Percentiles rank a stretch among this genome's conserved stretches.
phyloP scores from a whole-genome alignment of 2,329 filamentous ascomycete species.

The Ilyonectria robusta region DNA sequence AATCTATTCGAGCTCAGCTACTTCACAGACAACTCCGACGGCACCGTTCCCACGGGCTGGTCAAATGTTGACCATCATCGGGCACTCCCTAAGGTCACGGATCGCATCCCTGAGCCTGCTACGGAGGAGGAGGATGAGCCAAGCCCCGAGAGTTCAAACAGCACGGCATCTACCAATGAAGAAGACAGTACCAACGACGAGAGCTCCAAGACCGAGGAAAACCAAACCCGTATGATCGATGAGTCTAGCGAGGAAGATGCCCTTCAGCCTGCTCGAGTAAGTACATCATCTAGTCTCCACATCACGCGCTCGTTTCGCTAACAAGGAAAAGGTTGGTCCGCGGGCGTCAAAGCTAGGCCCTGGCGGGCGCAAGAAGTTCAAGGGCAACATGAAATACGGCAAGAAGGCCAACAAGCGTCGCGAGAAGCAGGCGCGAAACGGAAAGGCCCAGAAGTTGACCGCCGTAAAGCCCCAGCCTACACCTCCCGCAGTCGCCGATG shows the following conservation, averaged over 20 bases:
- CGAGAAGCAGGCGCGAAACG: constrained; percentile 58
- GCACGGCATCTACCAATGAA: constrained; percentile 64
- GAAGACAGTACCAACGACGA: constrained; percentile 70
- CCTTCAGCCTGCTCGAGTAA: constrained; percentile 46
- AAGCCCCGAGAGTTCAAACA: constrained; percentile 64
- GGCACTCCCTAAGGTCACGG: constrained; percentile 67
- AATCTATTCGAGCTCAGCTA: constrained; percentile 85
- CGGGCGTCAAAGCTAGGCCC: constrained; percentile 44
- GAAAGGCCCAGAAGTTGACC: constrained; percentile 55
- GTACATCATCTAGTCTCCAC: constrained; percentile 10
- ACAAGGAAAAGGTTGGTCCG: constrained; percentile 30
- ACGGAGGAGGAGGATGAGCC: constrained; percentile 63
- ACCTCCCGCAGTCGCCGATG: constrained; percentile 58
- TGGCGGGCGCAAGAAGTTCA: constrained; percentile 64
- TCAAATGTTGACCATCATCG: constrained; percentile 72
- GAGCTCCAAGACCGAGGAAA: constrained; percentile 49
- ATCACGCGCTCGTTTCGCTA: background rate
- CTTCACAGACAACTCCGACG: constrained; percentile 65
- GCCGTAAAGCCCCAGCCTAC: constrained; percentile 54
- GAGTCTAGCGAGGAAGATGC: constrained; percentile 72
- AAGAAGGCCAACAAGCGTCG: constrained; percentile 65
- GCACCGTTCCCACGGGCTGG: constrained; percentile 80
- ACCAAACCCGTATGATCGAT: constrained; percentile 69
- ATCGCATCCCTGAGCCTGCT: constrained; percentile 60
- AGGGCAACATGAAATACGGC: constrained; percentile 60